Conservation (phyloP, 2,329 filamentous ascomycete genomes). For the Hawksworthiomyces lignivorus region DNA sequence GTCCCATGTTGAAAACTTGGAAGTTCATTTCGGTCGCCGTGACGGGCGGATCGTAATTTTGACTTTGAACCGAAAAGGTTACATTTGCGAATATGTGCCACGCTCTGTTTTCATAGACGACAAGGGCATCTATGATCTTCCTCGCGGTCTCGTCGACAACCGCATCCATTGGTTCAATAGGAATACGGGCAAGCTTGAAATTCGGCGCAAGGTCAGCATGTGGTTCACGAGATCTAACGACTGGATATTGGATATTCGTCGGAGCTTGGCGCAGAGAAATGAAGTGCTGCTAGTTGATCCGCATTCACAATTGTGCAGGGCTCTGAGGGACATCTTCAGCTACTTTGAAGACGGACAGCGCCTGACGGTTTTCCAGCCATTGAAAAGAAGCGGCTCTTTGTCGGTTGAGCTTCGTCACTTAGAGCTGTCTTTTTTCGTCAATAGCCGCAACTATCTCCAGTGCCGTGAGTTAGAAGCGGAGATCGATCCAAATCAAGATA, state of each 20-base stretch:
- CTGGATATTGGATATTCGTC: conserved; percentile 27
- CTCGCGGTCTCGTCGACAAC: conserved; percentile 37
- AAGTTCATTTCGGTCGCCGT: conserved; percentile 48
- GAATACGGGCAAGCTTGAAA: conserved; percentile 32
- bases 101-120: conserved; percentile 1
- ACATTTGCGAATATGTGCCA: conserved; percentile 7
- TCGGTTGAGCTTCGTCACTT: conserved; percentile 43
- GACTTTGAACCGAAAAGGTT: neutral
- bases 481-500: conserved; percentile 50
- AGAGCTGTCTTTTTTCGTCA: conserved; percentile 47
- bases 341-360: conserved; percentile 38
- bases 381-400: conserved; percentile 16
- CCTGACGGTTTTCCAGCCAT: conserved; percentile 40
- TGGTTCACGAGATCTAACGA: conserved; percentile 21
- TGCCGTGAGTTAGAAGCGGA: conserved; percentile 42
- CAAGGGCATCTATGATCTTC: conserved; percentile 42
- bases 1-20: conserved; percentile 29
- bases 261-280: conserved; percentile 10
- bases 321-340: conserved; percentile 36
- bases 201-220: conserved; percentile 25
- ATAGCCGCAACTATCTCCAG: conserved; percentile 30
- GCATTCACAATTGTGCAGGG: conserved; percentile 29
- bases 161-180: conserved; percentile 57
- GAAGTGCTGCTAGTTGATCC: conserved; percentile 39
- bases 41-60: conserved; percentile 31